Base-by-base conservation (phyloP, 257 asterid species). In the Rhazya stricta region DNA sequence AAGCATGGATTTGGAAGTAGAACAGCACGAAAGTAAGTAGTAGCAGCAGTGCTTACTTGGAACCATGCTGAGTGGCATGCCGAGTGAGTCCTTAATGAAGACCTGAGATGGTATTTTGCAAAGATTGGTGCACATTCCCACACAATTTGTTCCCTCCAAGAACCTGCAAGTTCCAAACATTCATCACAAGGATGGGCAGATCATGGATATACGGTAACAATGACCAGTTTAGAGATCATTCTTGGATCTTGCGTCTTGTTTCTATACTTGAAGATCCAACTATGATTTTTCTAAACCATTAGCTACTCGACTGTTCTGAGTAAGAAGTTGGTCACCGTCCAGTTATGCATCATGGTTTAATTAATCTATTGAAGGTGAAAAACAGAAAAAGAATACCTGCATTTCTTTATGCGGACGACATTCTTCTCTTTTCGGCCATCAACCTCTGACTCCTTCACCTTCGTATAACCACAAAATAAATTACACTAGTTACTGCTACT, bases 61-160 rank as follows among this genome's bases (percentile, higher is more conserved):
- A 78, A 91, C 97, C 98, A 95, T 95, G 78, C 80, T 81, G 37
- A 92, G 45, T 45, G 98, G 90, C 84, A 88, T 75, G 81, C 97
- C 97, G 32, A 95, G 85, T 11, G 96, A 82, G n/a, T 92, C 91
- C 77, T 87, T 90, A 23, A 95, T 88, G 91, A 95, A 92, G 30
- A 78, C 39, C 85, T 95, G 99, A 79, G 93, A 89, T 34, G 99
- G 88, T 86, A 86, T 84, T 91, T 95, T 95, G 91, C 99, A 95
- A 54, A 95, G 91, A 74, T 91, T 95, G 57, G 96, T 92, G 90
- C 98, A 95, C 85, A 92, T 86, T 81, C 99, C 99, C 72, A 95
- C 94, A 84, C 99, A 92, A 77, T 89, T 92, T 67, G 96, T 86
- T 85, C 81, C 96, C 90, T 92, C 98, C 88, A 95, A 76, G 51